Percentiles rank a stretch among this genome's conserved stretches.
Conservation (phyloP, 2,329 filamentous ascomycete genomes). For the Ophiocordyceps camponoti-rufipedis region DNA sequence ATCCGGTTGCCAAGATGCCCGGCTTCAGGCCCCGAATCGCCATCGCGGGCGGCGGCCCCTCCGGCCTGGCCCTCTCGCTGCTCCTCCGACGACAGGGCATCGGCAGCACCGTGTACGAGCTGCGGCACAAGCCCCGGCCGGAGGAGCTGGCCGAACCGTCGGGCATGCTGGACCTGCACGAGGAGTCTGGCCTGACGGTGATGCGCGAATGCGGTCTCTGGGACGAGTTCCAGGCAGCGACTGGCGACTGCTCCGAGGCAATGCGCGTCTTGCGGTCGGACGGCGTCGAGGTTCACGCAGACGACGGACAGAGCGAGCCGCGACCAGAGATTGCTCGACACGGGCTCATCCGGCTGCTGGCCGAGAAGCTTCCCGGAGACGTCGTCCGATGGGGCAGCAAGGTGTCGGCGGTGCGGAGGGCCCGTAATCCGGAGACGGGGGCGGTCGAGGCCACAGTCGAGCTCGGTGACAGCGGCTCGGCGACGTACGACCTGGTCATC, state of each 20-base stretch:
- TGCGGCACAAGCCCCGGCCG: constrained; percentile 10
- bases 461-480: constrained; percentile 6
- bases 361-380: constrained; percentile 10
- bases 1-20: background rate
- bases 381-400: constrained; percentile 8
- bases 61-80: constrained; percentile 25
- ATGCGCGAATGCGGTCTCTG: constrained; percentile 24
- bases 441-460: constrained; percentile 5
- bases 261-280: no score
- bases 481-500: constrained; percentile 5
- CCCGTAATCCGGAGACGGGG: background rate
- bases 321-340: constrained; percentile 21
- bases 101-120: constrained; percentile 16
- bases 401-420: constrained; percentile 9
- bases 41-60: constrained; percentile 25
- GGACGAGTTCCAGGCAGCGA: constrained; percentile 18
- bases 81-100: constrained; percentile 21
- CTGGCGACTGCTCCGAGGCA: constrained; percentile 9
- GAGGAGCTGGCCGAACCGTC: constrained; percentile 11
- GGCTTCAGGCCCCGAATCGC: constrained; percentile 12
- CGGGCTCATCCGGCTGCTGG: constrained; percentile 15
- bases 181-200: constrained; percentile 22
- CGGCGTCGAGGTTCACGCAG: no score
- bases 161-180: constrained; percentile 31
- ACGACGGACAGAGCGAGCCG: no score